A percentile compares a stretch with the other conserved stretches of the same genome.
Conservation (phyloP, 345 rosid species). For the Noccaea bulbosa region DNA sequence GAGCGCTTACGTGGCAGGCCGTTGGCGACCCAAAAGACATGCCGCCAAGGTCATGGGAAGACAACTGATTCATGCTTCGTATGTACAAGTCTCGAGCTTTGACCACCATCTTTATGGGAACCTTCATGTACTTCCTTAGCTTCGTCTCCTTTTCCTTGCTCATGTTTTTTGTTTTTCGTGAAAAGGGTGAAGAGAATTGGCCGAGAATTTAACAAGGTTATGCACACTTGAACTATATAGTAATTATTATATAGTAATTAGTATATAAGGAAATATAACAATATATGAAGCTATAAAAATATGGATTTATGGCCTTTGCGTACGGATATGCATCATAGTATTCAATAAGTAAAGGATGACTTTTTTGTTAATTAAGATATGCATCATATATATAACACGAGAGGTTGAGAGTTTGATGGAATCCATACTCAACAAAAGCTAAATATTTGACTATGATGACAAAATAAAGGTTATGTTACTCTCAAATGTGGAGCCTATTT, state of each 20-base stretch:
- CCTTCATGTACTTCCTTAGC: conserved; percentile 46
- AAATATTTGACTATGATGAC: not conserved
- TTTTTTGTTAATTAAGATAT: not conserved
- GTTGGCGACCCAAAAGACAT: conserved; percentile 49
- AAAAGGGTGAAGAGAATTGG: conserved; percentile 5
- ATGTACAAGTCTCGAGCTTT: conserved; percentile 57
- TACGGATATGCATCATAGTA: not conserved
- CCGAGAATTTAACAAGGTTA: not conserved
- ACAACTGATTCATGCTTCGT: conserved; percentile 48
- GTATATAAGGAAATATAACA: not conserved
- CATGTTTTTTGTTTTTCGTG: not conserved
- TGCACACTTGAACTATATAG: too few relatives aligned
- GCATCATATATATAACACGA: conserved; percentile 5
- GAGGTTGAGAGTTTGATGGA: conserved; percentile 1
- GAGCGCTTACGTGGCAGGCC: conserved; percentile 35
- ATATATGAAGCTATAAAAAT: not conserved
- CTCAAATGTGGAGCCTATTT: not conserved
- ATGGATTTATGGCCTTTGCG: conserved; percentile 1
- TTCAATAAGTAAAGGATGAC: not conserved
- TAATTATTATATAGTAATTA: not conserved
- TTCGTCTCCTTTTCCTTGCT: conserved; percentile 41
- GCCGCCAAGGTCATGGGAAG: conserved; percentile 46
- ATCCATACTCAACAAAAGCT: not conserved
- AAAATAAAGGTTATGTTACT: not conserved
- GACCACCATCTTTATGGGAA: conserved; percentile 46